Evolutionary conservation across 1,139 yeast genomes (phyloP).

Genomic region (Starmera stellimalicola): DNA sequence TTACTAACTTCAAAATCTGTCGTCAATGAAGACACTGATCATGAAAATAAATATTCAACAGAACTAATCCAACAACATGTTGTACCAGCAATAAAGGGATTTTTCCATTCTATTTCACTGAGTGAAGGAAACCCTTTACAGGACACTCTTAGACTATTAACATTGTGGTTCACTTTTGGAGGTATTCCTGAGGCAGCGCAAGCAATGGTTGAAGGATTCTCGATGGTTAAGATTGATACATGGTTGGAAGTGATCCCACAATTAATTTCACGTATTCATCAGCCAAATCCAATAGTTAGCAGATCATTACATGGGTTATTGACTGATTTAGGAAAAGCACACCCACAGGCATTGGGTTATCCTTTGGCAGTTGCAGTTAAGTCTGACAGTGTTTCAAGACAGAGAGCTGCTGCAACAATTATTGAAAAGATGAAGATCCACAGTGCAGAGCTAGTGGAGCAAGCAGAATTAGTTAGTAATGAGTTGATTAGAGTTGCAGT

Average conservation of each 20-base stretch:
- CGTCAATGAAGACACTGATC: slow-evolving; percentile 20
- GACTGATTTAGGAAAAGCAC: slow-evolving; percentile 86
- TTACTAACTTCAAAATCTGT: slow-evolving; percentile 37
- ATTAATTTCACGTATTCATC: slow-evolving; percentile 91
- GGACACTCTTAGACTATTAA: slow-evolving; percentile 81
- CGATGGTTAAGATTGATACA: slow-evolving; percentile 80
- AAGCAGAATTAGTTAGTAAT: slow-evolving; percentile 87
- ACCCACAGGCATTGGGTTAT: slow-evolving; percentile 93
- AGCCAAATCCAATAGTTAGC: slow-evolving; percentile 81
- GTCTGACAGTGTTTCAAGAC: slow-evolving; percentile 82
- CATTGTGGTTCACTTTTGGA: slow-evolving; percentile 94
- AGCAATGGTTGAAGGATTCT: slow-evolving; percentile 87
- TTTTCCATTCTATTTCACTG: slow-evolving; percentile 87
- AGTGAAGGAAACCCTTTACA: slow-evolving; percentile 84
- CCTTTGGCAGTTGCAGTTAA: slow-evolving; percentile 96
- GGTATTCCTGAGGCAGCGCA: slow-evolving; percentile 86
- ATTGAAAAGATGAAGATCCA: slow-evolving; percentile 89
- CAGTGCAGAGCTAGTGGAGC: slow-evolving; percentile 76
- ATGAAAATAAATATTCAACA: slow-evolving; percentile 30
- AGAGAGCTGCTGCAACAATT: slow-evolving; percentile 84
- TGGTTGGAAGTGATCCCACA: slow-evolving; percentile 97
- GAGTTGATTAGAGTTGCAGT: slow-evolving; percentile 94
- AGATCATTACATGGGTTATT: slow-evolving; percentile 70
- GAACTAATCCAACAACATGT: slow-evolving; percentile 78
- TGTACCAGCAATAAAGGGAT: slow-evolving; percentile 89